Conservation (phyloP, 768 basidiomycete species). For the Suillus fuscotomentosus region DNA sequence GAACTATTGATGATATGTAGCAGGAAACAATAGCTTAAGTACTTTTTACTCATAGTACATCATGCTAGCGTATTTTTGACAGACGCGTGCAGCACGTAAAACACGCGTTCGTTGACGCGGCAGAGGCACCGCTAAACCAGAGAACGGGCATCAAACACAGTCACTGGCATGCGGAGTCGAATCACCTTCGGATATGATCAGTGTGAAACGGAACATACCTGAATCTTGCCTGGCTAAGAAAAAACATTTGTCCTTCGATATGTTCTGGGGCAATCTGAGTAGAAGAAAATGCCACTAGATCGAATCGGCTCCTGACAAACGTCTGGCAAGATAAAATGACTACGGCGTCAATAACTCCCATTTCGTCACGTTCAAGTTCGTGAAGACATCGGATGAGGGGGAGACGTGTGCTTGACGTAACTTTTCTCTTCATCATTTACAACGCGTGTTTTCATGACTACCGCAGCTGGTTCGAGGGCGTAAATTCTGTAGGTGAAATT, state of each 20-base stretch:
- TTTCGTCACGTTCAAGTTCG: neutral
- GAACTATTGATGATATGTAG: constrained; percentile 4
- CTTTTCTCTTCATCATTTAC: constrained; percentile 4
- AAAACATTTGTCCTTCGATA: neutral
- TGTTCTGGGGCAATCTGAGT: neutral
- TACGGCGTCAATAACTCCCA: neutral
- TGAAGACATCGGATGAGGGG: neutral
- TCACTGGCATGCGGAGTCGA: neutral
- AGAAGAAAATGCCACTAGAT: neutral
- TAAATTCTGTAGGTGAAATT: neutral
- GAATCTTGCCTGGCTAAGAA: neutral
- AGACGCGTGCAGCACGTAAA: neutral
- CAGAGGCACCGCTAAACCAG: constrained; percentile 8
- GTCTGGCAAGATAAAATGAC: neutral
- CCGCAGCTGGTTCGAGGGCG: constrained; percentile 33
- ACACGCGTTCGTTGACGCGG: constrained; percentile 6
- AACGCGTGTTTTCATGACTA: constrained; percentile 20
- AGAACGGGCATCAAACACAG: constrained; percentile 4
- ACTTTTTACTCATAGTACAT: neutral
- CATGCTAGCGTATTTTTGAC: neutral
- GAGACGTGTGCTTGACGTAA: constrained; percentile 15
- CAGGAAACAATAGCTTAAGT: constrained; percentile 2
- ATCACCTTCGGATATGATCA: constrained; percentile 2
- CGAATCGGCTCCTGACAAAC: neutral
- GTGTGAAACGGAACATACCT: neutral